Conservation (phyloP, 2,329 filamentous ascomycete species). For the Trichocomaceae sp. region DNA sequence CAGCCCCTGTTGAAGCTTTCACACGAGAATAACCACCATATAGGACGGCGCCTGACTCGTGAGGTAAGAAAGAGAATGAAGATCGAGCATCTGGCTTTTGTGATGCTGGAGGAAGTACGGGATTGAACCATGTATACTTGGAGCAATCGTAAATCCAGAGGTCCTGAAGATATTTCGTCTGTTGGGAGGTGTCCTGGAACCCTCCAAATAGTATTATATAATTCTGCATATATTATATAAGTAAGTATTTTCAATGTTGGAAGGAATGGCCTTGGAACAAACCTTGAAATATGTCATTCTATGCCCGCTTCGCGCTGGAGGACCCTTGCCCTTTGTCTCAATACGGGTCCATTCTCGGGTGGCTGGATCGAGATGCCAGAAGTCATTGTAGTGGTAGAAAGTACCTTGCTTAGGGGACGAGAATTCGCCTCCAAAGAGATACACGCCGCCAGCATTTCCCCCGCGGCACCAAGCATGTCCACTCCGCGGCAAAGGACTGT, state of each 20-base stretch:
- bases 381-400: conserved; percentile 99
- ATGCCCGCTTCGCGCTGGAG: conserved; percentile 82
- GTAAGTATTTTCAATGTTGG: neutral
- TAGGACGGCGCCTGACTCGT: conserved; percentile 81
- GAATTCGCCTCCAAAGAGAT: conserved; percentile 81
- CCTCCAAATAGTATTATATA: conserved; percentile 94
- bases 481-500: conserved; percentile 80
- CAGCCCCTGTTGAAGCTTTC: conserved; percentile 56
- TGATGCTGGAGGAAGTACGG: conserved; percentile 66
- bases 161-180: conserved; percentile 88
- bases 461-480: conserved; percentile 94
- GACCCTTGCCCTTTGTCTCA: conserved; percentile 65
- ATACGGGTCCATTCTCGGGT: conserved; percentile 86
- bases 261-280: neutral
- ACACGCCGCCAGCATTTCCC: conserved; percentile 76
- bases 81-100: conserved; percentile 86
- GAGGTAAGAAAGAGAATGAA: conserved; percentile 84
- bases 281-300: conserved; percentile 91
- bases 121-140: conserved; percentile 77
- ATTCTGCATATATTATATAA: conserved; percentile 42
- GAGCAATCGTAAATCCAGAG: conserved; percentile 93
- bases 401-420: conserved; percentile 94
- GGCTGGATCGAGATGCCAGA: conserved; percentile 83
- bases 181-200: conserved; percentile 93
- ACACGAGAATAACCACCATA: conserved; percentile 93